These are phyloP conservation scores for Drechslera avenae DNA, from an alignment of 2,329 filamentous ascomycete species.

Conservation along the genomic window DNA sequence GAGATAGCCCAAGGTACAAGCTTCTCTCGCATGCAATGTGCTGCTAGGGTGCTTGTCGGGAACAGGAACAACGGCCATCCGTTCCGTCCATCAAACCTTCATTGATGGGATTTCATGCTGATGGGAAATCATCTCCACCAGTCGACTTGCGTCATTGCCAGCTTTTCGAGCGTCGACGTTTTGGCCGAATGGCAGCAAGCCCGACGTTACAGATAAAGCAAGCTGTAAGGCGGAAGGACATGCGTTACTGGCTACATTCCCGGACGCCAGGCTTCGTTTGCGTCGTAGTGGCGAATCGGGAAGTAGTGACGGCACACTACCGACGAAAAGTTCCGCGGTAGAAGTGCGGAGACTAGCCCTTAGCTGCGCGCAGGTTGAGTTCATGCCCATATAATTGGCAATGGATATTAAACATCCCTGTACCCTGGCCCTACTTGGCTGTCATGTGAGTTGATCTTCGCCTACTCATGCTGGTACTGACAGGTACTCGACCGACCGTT, in stretches of 20 bases:
- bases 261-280: neutral
- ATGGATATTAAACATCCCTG: constrained; percentile 7
- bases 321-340: constrained; percentile 7
- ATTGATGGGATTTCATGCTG: neutral
- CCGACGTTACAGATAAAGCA: constrained; percentile 1
- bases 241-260: neutral
- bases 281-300: neutral
- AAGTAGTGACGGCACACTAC: constrained; percentile 5
- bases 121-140: neutral
- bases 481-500: neutral
- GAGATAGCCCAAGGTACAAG: no score
- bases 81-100: neutral
- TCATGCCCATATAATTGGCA: constrained; percentile 1
- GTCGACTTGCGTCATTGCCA: neutral
- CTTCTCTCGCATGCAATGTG: no score
- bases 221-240: neutral
- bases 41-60: no score
- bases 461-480: neutral
- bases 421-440: neutral
- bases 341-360: constrained; percentile 6
- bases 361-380: constrained; percentile 5
- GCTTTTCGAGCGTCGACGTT: neutral
- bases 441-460: constrained; percentile 5
- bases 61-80: neutral
- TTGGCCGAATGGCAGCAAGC: neutral